Conservation (phyloP, 768 basidiomycete species). For the Boletus edulis region DNA sequence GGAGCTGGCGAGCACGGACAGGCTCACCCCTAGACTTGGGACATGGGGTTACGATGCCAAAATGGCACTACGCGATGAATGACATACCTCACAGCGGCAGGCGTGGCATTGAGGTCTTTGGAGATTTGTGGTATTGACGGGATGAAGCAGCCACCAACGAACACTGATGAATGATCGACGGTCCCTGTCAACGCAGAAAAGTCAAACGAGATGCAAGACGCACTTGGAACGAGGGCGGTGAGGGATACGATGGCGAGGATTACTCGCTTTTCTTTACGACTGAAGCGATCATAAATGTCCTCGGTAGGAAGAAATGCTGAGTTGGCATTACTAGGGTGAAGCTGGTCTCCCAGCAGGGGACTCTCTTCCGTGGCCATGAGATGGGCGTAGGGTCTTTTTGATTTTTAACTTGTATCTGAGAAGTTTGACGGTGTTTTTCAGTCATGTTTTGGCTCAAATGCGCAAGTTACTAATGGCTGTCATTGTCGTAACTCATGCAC, state of each 20-base stretch:
- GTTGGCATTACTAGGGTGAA: neutral
- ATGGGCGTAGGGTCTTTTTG: neutral
- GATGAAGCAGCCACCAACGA: conserved; percentile 67
- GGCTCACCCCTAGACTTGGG: conserved; percentile 47
- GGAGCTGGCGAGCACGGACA: conserved; percentile 46
- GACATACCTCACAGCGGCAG: conserved; percentile 52
- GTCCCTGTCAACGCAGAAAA: neutral
- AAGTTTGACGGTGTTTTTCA: neutral
- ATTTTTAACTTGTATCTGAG: no score
- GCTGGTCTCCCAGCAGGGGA: conserved; percentile 21
- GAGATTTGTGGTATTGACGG: conserved; percentile 76
- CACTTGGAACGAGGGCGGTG: conserved; percentile 63
- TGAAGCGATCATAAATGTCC: conserved; percentile 59
- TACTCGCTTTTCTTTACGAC: conserved; percentile 43
- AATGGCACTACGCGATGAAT: neutral
- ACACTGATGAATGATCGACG: conserved; percentile 42
- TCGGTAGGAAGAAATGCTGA: conserved; percentile 12
- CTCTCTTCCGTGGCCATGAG: conserved; percentile 30
- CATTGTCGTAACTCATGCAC: no score
- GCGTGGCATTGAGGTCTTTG: conserved; percentile 56
- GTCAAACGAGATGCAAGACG: conserved; percentile 13
- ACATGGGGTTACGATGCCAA: neutral
- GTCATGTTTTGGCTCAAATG: no score
- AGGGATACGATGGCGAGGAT: conserved; percentile 60
- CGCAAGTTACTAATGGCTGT: no score